Evolutionary conservation across 768 basidiomycete genomes (phyloP).

Genomic region (Mycena maculata): DNA sequence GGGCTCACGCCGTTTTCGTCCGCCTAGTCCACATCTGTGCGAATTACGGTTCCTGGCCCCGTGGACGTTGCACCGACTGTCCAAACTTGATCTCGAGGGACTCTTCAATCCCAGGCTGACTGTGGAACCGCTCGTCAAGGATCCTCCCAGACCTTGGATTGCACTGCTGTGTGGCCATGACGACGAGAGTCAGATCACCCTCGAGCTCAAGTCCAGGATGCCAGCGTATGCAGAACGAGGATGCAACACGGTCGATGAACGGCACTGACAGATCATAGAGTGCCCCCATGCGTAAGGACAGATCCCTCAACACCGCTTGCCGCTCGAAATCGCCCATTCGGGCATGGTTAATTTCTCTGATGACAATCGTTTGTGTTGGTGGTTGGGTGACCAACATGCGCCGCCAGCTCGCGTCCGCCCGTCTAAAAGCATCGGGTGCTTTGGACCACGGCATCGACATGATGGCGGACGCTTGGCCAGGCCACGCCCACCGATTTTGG

Average conservation of each 20-base stretch:
- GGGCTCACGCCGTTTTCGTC: no score
- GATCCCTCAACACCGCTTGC: neutral
- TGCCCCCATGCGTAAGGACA: neutral
- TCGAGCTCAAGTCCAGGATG: no score
- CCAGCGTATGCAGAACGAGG: conserved; percentile 4
- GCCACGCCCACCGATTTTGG: neutral
- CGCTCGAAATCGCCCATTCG: neutral
- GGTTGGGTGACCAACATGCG: no score
- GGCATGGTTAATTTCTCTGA: neutral
- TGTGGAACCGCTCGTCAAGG: neutral
- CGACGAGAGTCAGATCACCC: neutral
- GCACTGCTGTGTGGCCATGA: no score
- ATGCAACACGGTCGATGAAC: neutral
- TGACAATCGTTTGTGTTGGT: no score
- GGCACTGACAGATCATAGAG: conserved; percentile 5
- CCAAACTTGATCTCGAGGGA: neutral
- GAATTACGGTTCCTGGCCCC: no score
- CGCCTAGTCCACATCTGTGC: no score
- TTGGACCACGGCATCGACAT: conserved; percentile 1
- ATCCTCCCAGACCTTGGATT: neutral
- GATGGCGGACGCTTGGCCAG: neutral
- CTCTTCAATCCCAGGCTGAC: neutral
- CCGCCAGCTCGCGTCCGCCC: neutral
- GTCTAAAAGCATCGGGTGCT: neutral
- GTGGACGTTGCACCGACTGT: no score